Conservation (phyloP, 805 yeast species). For the Candida xyloterini region DNA sequence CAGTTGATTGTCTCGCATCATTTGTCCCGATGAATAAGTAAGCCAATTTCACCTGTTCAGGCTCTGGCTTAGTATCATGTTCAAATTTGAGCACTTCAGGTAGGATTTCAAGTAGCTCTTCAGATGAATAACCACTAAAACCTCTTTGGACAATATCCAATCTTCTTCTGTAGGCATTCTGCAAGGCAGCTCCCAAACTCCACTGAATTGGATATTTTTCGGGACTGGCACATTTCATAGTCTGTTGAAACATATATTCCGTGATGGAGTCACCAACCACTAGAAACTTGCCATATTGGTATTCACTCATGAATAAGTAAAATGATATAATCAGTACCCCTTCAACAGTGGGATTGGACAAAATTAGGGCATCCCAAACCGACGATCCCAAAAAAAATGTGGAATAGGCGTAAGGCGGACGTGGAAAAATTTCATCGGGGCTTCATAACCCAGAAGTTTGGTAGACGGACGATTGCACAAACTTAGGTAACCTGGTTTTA, state of each 20-base stretch:
- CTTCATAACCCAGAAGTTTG: conserved; percentile 5
- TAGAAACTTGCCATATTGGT: conserved; percentile 25
- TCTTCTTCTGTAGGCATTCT: conserved; percentile 50
- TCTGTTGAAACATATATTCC: conserved; percentile 25
- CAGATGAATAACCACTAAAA: conserved; percentile 69
- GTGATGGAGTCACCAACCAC: conserved; percentile 39
- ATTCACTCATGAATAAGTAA: conserved; percentile 17
- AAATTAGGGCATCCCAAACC: too few species aligned
- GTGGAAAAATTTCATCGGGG: conserved; percentile 1
- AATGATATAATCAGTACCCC: neutral
- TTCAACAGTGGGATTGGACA: neutral
- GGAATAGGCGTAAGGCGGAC: neutral
- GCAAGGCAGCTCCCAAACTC: conserved; percentile 31
- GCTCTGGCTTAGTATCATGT: conserved; percentile 32
- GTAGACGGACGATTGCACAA: conserved; percentile 12
- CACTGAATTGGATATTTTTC: conserved; percentile 26
- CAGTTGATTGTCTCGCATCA: conserved; percentile 44
- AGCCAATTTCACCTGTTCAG: conserved; percentile 36
- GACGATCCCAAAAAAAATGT: too few species aligned
- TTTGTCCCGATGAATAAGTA: conserved; percentile 80
- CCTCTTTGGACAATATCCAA: conserved; percentile 75
- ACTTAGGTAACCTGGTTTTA: conserved; percentile 8
- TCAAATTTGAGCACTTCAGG: conserved; percentile 52
- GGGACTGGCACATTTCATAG: neutral
- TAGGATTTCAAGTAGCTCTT: conserved; percentile 51